Evolutionary conservation across 441 rosid species (phyloP).

Genomic region (Sinapis alba): DNA sequence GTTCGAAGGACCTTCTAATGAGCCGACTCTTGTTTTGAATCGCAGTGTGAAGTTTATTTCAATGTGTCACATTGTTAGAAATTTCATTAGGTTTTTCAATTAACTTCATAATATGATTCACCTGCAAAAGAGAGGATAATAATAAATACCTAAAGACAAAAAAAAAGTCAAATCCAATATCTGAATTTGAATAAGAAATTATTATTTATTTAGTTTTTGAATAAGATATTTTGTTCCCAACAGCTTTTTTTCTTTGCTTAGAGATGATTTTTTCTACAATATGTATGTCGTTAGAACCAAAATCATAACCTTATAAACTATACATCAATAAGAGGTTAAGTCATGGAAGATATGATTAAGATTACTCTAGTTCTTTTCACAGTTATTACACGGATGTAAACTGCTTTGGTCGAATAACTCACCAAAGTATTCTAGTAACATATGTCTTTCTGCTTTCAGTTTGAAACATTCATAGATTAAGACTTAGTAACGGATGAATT

Average conservation of each 20-base stretch:
- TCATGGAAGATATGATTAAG: neutral
- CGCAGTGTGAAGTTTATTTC: conserved; percentile 2
- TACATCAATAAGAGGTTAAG: neutral
- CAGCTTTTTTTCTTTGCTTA: neutral
- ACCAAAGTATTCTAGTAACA: neutral
- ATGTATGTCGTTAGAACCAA: neutral
- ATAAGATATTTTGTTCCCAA: neutral
- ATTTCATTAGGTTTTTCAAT: neutral
- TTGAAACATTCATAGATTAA: neutral
- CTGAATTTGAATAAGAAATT: neutral
- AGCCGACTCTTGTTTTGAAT: neutral
- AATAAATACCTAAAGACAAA: neutral
- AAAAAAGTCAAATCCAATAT: neutral
- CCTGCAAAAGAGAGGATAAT: neutral
- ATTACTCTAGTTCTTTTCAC: neutral
- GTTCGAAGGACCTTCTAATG: conserved; percentile 28
- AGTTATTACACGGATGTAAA: neutral
- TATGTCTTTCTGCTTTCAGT: too few species aligned
- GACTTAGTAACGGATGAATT: neutral
- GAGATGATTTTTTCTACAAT: neutral
- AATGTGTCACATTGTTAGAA: conserved; percentile 24
- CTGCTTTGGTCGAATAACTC: neutral
- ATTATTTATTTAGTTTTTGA: too few species aligned
- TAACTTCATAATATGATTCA: neutral
- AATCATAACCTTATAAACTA: neutral